Percentiles rank a stretch among this genome's conserved stretches.
phyloP scores from a whole-genome alignment of 2,329 filamentous ascomycete species.

The Aspergillus caelatus region DNA sequence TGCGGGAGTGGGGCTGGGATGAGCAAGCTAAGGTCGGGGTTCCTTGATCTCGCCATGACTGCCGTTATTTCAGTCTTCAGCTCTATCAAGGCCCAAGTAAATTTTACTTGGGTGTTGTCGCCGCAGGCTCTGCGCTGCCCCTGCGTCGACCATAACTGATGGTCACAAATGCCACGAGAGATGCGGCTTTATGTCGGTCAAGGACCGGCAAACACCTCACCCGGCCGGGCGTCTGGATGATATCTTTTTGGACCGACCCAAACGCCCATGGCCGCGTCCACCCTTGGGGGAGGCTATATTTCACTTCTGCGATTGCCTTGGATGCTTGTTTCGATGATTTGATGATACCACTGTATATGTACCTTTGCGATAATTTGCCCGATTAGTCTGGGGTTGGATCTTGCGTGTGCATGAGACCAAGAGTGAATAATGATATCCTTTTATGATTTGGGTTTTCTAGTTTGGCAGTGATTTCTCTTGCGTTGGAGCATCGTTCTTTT shows the following conservation, averaged over 20 bases:
- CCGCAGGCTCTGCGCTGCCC: neutral
- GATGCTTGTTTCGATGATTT: conserved; percentile 5
- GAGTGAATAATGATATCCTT: conserved; percentile 3
- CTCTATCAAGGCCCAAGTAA: neutral
- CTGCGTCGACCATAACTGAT: neutral
- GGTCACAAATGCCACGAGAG: neutral
- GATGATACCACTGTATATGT: conserved; percentile 5
- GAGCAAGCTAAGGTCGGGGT: conserved; percentile 16
- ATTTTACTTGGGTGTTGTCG: too few relatives aligned
- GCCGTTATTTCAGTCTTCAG: neutral
- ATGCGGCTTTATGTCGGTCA: neutral
- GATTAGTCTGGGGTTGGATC: neutral
- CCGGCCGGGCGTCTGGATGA: neutral
- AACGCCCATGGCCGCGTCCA: neutral
- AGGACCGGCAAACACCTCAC: neutral
- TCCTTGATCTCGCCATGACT: conserved; percentile 8
- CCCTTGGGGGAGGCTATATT: neutral
- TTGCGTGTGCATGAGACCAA: neutral
- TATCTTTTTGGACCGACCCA: too few relatives aligned
- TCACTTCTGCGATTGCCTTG: neutral
- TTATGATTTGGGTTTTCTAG: neutral
- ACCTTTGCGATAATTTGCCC: neutral
- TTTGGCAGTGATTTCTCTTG: neutral
- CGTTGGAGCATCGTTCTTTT: neutral
- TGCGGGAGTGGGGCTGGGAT: conserved; percentile 45